phyloP scores from a whole-genome alignment of 2,329 filamentous ascomycete genomes.

The Xylariaceae sp. region DNA sequence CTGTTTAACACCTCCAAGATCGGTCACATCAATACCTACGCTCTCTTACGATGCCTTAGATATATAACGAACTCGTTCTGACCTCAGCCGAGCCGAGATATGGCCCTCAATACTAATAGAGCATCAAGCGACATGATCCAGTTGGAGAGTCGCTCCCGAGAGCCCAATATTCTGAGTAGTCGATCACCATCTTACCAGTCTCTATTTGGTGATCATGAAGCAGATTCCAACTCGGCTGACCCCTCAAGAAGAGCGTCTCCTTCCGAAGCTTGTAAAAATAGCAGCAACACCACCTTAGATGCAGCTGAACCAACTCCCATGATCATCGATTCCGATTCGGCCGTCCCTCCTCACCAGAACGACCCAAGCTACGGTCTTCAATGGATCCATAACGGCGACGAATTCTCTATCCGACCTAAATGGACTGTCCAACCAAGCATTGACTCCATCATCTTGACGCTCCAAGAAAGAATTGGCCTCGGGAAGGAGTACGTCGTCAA shows the following conservation, averaged over 20 bases:
- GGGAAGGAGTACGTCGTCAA: slow-evolving; percentile 22
- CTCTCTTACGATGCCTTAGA: too few species aligned
- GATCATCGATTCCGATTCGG: not conserved
- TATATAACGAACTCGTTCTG: not conserved
- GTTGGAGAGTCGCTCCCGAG: not conserved
- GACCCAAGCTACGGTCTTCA: slow-evolving; percentile 15
- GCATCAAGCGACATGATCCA: not conserved
- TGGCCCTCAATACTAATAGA: not conserved
- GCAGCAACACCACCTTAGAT: not conserved
- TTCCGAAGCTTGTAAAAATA: not conserved
- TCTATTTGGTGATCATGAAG: slow-evolving; percentile 7
- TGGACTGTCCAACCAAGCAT: slow-evolving; percentile 30
- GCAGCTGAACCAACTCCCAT: not conserved
- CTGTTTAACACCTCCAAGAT: too few species aligned
- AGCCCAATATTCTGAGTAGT: not conserved
- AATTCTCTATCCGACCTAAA: slow-evolving; percentile 6
- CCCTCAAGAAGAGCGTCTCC: not conserved
- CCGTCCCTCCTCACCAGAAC: not conserved
- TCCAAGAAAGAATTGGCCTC: slow-evolving; percentile 17
- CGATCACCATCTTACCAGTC: slow-evolving; percentile 3
- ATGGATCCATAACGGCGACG: slow-evolving; percentile 15
- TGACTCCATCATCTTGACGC: slow-evolving; percentile 26
- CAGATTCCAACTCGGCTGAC: not conserved
- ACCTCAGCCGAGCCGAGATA: not conserved
- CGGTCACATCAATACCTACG: too few species aligned